Conservation (phyloP, 2,329 filamentous ascomycete genomes). For the Fusarium sp. region DNA sequence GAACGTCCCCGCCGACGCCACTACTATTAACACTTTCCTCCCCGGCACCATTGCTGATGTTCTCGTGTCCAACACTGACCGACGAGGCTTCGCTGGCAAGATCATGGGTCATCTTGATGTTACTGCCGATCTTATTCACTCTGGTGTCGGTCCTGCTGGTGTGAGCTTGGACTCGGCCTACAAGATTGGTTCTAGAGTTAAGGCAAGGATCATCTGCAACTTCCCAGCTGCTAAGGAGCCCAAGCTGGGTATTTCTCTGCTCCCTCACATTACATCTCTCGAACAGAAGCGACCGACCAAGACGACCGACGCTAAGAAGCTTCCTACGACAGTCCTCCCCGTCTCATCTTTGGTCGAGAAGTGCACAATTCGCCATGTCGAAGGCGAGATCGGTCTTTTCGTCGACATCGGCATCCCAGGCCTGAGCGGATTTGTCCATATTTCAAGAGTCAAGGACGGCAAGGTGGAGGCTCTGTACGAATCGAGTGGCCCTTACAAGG, state of each 20-base stretch:
- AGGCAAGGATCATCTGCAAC: constrained; percentile 88
- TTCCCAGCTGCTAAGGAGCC: constrained; percentile 83
- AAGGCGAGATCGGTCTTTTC: constrained; percentile 84
- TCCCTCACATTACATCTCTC: constrained; percentile 84
- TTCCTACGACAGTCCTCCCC: constrained; percentile 71
- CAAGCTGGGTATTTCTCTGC: constrained; percentile 87
- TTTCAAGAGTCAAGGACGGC: constrained; percentile 90
- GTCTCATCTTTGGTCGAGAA: constrained; percentile 82
- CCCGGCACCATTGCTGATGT: constrained; percentile 93
- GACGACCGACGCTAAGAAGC: constrained; percentile 53
- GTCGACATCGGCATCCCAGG: constrained; percentile 73
- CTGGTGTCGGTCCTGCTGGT: constrained; percentile 77
- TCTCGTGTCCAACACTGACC: constrained; percentile 80
- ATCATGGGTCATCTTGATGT: constrained; percentile 92
- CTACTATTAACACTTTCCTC: constrained; percentile 89
- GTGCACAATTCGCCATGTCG: constrained; percentile 83
- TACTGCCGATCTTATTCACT: constrained; percentile 91
- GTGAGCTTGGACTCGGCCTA: constrained; percentile 81
- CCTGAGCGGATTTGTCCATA: constrained; percentile 90
- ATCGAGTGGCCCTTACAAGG: constrained; percentile 80
- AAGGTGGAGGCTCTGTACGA: constrained; percentile 88
- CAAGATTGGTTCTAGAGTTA: constrained; percentile 86
- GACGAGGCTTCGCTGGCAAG: constrained; percentile 85
- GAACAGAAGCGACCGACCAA: constrained; percentile 55
- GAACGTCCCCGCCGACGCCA: constrained; percentile 78